These are phyloP conservation scores for Nicotiana tomentosiformis DNA, from an alignment of 257 asterid species.

Conservation along the genomic window DNA sequence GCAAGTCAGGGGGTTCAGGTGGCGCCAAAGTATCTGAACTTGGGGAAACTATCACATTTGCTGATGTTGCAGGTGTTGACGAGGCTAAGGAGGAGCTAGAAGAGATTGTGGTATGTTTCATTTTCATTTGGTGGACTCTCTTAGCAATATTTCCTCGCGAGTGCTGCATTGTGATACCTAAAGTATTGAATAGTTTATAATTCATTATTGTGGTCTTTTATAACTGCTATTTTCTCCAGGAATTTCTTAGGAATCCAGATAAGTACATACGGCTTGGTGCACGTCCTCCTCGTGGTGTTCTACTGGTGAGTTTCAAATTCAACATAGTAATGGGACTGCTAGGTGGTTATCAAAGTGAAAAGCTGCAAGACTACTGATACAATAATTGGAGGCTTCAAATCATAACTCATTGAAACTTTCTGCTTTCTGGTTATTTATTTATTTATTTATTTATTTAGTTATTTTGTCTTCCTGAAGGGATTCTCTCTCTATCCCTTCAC, in stretches of 20 bases:
- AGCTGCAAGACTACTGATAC: neutral
- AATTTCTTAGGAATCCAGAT: conserved; percentile 93
- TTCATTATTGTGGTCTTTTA: neutral
- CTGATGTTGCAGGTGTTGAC: conserved; percentile 99
- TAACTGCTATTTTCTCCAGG: conserved; percentile 47
- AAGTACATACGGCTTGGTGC: conserved; percentile 87
- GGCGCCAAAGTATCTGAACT: conserved; percentile 76
- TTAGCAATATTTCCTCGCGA: neutral
- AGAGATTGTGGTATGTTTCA: conserved; percentile 82
- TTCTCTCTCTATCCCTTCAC: neutral
- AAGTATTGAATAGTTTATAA: neutral
- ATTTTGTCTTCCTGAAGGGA: neutral
- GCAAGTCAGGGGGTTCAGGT: conserved; percentile 74
- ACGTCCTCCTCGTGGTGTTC: conserved; percentile 99
- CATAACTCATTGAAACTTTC: neutral
- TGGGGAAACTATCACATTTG: conserved; percentile 76
- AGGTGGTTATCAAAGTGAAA: neutral
- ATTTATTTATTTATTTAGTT: no score
- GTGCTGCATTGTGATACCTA: neutral
- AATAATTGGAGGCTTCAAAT: neutral
- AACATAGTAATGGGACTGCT: conserved; percentile 3
- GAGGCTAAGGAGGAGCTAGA: conserved; percentile 99
- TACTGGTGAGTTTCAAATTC: conserved; percentile 64
- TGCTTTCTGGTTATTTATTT: neutral
- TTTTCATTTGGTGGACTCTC: neutral